Conservation (phyloP, 192 early-diverging fungal species). For the Coemansia sp. region DNA sequence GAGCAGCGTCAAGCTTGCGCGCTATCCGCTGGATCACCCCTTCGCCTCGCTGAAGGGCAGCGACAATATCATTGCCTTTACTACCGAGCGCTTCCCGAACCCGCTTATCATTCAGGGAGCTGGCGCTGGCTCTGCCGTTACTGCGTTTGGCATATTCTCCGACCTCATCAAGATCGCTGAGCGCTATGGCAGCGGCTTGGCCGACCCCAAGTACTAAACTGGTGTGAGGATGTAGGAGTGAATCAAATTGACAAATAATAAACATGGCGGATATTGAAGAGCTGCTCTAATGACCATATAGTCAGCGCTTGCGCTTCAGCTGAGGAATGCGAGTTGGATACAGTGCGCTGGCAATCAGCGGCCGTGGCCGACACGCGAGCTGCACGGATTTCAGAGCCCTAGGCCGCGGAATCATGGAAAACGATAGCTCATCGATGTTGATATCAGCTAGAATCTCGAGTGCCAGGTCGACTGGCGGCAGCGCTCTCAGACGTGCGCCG, state of each 20-base stretch:
- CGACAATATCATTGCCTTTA: slow-evolving; percentile 98
- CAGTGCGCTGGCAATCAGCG: slow-evolving; percentile 28
- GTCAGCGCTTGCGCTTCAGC: slow-evolving; percentile 50
- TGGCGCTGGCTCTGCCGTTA: slow-evolving; percentile 96
- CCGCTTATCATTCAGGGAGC: slow-evolving; percentile 95
- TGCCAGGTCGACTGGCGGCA: slow-evolving; percentile 22
- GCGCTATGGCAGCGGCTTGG: slow-evolving; percentile 43
- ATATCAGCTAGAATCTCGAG: slow-evolving; percentile 28
- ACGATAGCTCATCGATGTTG: background rate
- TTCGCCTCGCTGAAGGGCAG: slow-evolving; percentile 96
- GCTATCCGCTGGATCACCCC: slow-evolving; percentile 86
- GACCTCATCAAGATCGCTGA: slow-evolving; percentile 90
- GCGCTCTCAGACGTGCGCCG: slow-evolving; percentile 5
- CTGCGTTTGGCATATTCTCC: slow-evolving; percentile 96
- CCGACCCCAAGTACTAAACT: slow-evolving; percentile 9
- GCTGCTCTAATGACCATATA: background rate
- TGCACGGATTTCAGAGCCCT: background rate
- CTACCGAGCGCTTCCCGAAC: slow-evolving; percentile 92
- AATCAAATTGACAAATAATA: background rate
- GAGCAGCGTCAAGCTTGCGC: slow-evolving; percentile 78
- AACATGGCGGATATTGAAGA: too few relatives aligned
- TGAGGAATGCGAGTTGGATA: slow-evolving; percentile 48
- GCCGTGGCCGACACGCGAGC: slow-evolving; percentile 10
- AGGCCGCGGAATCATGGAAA: slow-evolving; percentile 11
- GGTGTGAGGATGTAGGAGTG: background rate